A percentile compares a stretch with the other conserved stretches of the same genome.
phyloP scores from a whole-genome alignment of 2,329 filamentous ascomycete species.

The Penicillium hesseltinei region DNA sequence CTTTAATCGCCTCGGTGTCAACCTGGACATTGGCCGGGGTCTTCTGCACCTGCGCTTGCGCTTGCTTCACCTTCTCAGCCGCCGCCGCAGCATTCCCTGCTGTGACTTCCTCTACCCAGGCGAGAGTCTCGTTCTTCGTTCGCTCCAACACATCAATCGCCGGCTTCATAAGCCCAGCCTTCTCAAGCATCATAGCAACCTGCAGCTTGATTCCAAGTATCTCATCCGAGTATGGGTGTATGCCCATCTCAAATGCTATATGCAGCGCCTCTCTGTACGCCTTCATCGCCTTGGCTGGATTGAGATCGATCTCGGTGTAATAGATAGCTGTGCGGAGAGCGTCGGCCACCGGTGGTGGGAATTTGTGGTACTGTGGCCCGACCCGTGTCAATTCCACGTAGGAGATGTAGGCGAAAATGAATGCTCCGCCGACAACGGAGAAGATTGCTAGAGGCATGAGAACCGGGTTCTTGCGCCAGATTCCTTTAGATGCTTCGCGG shows the following conservation, averaged over 20 bases:
- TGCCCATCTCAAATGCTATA: constrained; percentile 67
- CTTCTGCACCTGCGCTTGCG: constrained; percentile 20
- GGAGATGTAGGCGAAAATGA: constrained; percentile 40
- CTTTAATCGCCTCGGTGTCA: constrained; percentile 23
- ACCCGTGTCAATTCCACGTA: constrained; percentile 46
- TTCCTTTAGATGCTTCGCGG: constrained; percentile 38
- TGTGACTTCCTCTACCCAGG: constrained; percentile 35
- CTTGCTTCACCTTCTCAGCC: constrained; percentile 12
- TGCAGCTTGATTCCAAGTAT: constrained; percentile 86
- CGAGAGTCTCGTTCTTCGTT: constrained; percentile 66
- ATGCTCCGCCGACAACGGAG: constrained; percentile 35
- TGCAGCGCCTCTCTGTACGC: constrained; percentile 79
- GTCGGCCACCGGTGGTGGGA: constrained; percentile 46
- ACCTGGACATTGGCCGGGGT: constrained; percentile 22
- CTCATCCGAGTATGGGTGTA: constrained; percentile 90
- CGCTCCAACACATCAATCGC: constrained; percentile 76
- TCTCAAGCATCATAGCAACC: constrained; percentile 75
- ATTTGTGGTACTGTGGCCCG: constrained; percentile 43
- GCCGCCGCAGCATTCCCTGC: constrained; percentile 19
- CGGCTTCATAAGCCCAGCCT: constrained; percentile 65
- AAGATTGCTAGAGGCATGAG: constrained; percentile 43
- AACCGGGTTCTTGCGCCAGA: constrained; percentile 46
- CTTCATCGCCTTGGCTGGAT: constrained; percentile 73
- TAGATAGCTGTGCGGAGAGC: constrained; percentile 81
- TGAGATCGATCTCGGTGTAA: constrained; percentile 73